Conservation (phyloP, 805 yeast species). For the Starmerella geochares region DNA sequence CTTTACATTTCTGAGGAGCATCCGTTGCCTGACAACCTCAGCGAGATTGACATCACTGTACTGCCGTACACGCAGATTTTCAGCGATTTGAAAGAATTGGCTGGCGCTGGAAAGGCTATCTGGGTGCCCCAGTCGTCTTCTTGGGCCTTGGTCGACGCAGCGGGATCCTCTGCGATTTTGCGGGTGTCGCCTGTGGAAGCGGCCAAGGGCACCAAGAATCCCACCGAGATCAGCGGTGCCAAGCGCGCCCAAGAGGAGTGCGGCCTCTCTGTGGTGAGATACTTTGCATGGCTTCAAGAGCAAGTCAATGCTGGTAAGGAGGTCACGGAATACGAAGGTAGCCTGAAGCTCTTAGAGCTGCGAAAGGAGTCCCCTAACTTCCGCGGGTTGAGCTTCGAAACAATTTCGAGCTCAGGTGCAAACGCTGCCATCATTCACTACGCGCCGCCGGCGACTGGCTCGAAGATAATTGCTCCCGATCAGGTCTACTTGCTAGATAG, state of each 20-base stretch:
- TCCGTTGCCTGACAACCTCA: constrained; percentile 17
- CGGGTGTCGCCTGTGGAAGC: constrained; percentile 51
- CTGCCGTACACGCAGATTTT: constrained; percentile 51
- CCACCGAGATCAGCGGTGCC: constrained; percentile 60
- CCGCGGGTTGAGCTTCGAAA: constrained; percentile 57
- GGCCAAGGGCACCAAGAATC: constrained; percentile 68
- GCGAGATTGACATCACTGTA: constrained; percentile 41
- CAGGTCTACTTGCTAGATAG: constrained; percentile 73
- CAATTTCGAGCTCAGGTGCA: constrained; percentile 65
- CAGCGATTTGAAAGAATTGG: constrained; percentile 37
- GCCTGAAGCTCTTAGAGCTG: constrained; percentile 41
- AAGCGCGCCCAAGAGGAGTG: constrained; percentile 71
- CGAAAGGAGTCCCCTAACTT: constrained; percentile 33
- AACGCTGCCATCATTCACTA: constrained; percentile 74
- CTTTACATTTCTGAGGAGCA: constrained; percentile 38
- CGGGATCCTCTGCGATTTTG: constrained; percentile 35
- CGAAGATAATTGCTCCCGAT: constrained; percentile 51
- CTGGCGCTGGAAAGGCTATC: constrained; percentile 31
- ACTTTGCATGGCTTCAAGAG: constrained; percentile 73
- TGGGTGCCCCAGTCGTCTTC: constrained; percentile 50
- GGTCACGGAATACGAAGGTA: constrained; percentile 52
- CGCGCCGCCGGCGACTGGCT: constrained; percentile 47
- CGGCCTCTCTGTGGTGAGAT: constrained; percentile 63
- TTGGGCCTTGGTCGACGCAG: constrained; percentile 55
- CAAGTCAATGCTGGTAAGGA: constrained; percentile 35